These are phyloP conservation scores for Arthrinium puccinioides DNA, from an alignment of 2,329 filamentous ascomycete species.

Conservation along the genomic window DNA sequence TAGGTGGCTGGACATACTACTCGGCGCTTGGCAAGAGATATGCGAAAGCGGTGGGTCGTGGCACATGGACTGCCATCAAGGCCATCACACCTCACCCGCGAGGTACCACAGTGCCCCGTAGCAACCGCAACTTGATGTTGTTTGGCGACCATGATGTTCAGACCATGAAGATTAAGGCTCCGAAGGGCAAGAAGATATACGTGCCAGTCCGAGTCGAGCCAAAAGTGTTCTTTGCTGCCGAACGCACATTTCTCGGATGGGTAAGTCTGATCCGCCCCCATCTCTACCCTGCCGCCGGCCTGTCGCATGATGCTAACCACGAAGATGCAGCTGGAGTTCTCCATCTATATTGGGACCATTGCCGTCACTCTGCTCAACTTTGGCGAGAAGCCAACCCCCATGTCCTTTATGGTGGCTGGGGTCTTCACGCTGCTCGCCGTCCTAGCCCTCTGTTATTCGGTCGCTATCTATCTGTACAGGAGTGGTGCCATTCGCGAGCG, in stretches of 20 bases:
- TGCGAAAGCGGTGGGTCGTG: constrained; percentile 32
- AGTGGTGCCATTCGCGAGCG: constrained; percentile 78
- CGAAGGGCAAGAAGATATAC: constrained; percentile 84
- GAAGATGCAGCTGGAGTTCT: constrained; percentile 71
- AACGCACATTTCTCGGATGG: constrained; percentile 94
- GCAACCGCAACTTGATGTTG: constrained; percentile 44
- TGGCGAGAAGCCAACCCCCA: constrained; percentile 45
- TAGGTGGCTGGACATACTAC: constrained; percentile 73
- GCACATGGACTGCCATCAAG: constrained; percentile 36
- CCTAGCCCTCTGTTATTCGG: constrained; percentile 71
- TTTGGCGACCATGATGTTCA: constrained; percentile 50
- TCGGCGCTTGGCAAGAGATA: constrained; percentile 47
- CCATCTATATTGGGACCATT: constrained; percentile 85
- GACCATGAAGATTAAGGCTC: constrained; percentile 59
- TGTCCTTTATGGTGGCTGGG: constrained; percentile 63
- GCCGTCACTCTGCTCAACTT: constrained; percentile 82
- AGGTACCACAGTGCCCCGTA: constrained; percentile 48
- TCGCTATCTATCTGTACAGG: constrained; percentile 80
- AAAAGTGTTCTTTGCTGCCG: constrained; percentile 95
- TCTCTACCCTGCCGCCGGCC: constrained; percentile 1
- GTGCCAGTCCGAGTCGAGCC: constrained; percentile 94
- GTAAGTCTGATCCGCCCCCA: constrained; percentile 37
- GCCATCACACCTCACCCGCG: constrained; percentile 48
- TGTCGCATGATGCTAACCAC: neutral
- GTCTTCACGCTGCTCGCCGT: constrained; percentile 79